Evolutionary conservation across 352 stramenopile species (phyloP).

Genomic region (Pythium pectinolyticum): DNA sequence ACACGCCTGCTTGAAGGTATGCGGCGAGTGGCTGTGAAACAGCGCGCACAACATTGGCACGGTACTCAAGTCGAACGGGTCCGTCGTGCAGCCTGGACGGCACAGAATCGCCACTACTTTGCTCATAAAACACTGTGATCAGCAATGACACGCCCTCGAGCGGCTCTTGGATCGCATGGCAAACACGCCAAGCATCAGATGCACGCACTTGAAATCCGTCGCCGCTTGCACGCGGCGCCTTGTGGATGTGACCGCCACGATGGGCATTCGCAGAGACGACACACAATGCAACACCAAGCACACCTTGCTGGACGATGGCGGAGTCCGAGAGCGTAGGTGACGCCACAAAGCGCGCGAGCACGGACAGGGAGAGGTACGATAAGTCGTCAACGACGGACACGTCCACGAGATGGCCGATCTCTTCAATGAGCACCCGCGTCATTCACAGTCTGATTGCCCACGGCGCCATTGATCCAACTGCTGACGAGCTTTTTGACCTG

Average conservation of each 20-base stretch:
- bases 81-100: constrained; percentile 70
- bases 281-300: constrained; percentile 69
- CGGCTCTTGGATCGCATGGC: constrained; percentile 51
- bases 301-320: constrained; percentile 65
- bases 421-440: constrained; percentile 81
- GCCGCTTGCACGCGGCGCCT: constrained; percentile 56
- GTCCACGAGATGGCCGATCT: constrained; percentile 82
- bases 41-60: constrained; percentile 90
- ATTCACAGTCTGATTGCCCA: constrained; percentile 84
- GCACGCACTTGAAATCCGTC: constrained; percentile 71
- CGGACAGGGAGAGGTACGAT: constrained; percentile 71
- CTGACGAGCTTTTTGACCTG: constrained; percentile 78
- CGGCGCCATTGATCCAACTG: constrained; percentile 77
- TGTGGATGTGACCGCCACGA: constrained; percentile 67
- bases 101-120: constrained; percentile 69
- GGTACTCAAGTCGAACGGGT: constrained; percentile 73
- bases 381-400: constrained; percentile 87
- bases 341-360: constrained; percentile 77
- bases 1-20: constrained; percentile 79
- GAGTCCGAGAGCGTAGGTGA: constrained; percentile 61
- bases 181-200: constrained; percentile 82
- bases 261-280: constrained; percentile 64
- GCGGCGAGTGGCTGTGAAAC: constrained; percentile 74
- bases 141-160: constrained; percentile 66
- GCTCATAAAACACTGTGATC: constrained; percentile 84